Evolutionary conservation across 805 yeast species (phyloP), one percentile per base, ranked within the genome.

Genomic region (Schwanniomyces sp.): DNA sequence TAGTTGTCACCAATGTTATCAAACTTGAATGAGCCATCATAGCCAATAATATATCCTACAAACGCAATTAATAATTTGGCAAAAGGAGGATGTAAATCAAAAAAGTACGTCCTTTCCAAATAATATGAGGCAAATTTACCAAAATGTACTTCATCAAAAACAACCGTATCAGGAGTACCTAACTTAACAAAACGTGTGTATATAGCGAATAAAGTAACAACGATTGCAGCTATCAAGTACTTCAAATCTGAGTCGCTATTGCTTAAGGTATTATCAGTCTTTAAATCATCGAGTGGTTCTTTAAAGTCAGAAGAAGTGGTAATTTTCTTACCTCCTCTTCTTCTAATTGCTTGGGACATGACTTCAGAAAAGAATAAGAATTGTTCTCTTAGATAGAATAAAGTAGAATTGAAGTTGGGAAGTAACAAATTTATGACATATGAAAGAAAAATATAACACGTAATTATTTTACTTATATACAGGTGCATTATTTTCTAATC

Each of bases 31-130:
- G 79, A 66, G n/a, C 99, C 99, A 60, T 86, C 84, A 66, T 89
- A 94, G 2, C 97, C 97, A 44, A 86, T 82, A 21, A 94, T 58
- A 76, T 85, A 90, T 38, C 99, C 99, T 34, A 86, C 89, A 49
- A 84, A 78, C 0, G 98, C 98, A 68, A 92, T 89, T 55, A 91
- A 75, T 64, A 94, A 76, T 66, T 94, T 94, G 46, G 96, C 99
- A 67, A 94, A 89, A 18, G 99, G 99, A 8, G 99, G 99, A 70
- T 94, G 99, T 44, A 94, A 82, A 69, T 94, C 99, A 61, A 94
- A 94, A 67, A 90, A 94, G 67, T 88, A 94, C 0, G 96, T 86
- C 52, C 96, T 79, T 67, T 92, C 88, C 50, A 92, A 70, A 67
- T 92, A 92, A 68, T 87, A 86, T 1, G 90, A 81, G 7, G 92